Base-by-base conservation (phyloP, 1,284 basidiomycete genomes). In the Trichosporon faecale region DNA sequence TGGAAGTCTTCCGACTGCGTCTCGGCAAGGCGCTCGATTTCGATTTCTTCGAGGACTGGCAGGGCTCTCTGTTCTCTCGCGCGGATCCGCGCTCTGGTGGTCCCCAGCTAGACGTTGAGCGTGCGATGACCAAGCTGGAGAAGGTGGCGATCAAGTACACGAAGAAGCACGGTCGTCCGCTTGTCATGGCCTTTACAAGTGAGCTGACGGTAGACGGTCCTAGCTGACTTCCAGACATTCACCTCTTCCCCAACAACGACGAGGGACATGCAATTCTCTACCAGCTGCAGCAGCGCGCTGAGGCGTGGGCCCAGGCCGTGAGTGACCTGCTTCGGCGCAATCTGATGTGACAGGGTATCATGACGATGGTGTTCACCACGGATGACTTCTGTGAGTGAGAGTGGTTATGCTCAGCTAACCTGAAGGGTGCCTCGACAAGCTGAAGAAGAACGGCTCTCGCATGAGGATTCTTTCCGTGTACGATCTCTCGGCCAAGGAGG, bases 11-110 rank as follows among this genome's bases (percentile, higher is more conserved):
- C 84, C 87, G 91, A 65, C 85, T 94, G 44, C 87, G 91, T 57
- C 86, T 95, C 18, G 93, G 92, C 57, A 93, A 93, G 79, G 89
- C 84, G 2, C 78, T 86, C 55, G 84, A 85, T 72, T 85, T 84
- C 67, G 85, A 85, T 70, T 85, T 79, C 69, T 84, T 77, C 74
- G 92, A 94, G 81, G 92, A 92, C 79, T 89, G 89, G 64, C 91
- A 93, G 73, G 80, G 79, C 35, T 79, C 80, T 7, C 75, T 86
- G 11, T 95, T 95, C 82, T 91, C 92, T 73, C 84, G 93, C 64
- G 86, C 90, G 44, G 93, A 95, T 83, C 92, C 93, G 18, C 85
- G 91, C 73, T 91, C 94, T 85, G 92, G 89, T 72, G 92, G 93
- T 0, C 89, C 93, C 9, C 88, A 89, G 11, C 85, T 94, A 37